Conservation (phyloP, 129 eudicot species). For the Escallonia herrerae region DNA sequence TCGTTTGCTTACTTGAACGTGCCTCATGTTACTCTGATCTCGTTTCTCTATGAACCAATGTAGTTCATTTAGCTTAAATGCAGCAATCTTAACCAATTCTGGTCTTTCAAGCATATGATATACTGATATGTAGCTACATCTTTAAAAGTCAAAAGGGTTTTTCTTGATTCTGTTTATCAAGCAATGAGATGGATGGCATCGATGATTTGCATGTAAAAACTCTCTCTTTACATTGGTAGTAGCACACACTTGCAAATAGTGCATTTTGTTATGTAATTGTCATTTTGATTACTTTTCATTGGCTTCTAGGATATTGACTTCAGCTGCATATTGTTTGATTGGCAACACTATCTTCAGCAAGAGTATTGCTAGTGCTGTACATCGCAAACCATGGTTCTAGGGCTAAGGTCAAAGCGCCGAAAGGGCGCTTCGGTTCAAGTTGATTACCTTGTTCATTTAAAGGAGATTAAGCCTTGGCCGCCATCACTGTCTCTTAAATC, state of each 20-base stretch:
- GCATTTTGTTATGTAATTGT: not conserved
- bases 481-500: constrained; percentile 59
- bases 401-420: constrained; percentile 62
- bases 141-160: not conserved
- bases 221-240: not conserved
- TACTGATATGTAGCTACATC: no score
- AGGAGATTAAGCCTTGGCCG: constrained; percentile 86
- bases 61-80: no score
- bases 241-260: not conserved
- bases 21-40: no score
- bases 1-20: no score
- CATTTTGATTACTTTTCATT: not conserved
- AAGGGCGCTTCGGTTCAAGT: constrained; percentile 66
- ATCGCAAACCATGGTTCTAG: constrained; percentile 66
- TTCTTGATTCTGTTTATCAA: not conserved
- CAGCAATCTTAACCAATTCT: no score
- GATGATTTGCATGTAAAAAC: not conserved
- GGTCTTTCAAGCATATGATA: no score
- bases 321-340: constrained; percentile 25
- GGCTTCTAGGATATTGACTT: not conserved
- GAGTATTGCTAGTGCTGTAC: not conserved
- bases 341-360: constrained; percentile 5
- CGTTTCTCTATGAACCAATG: no score
- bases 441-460: constrained; percentile 62
- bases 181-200: not conserved